These are phyloP conservation scores for Podosphaera fusca DNA, from an alignment of 2,329 filamentous ascomycete genomes.

Conservation along the genomic window DNA sequence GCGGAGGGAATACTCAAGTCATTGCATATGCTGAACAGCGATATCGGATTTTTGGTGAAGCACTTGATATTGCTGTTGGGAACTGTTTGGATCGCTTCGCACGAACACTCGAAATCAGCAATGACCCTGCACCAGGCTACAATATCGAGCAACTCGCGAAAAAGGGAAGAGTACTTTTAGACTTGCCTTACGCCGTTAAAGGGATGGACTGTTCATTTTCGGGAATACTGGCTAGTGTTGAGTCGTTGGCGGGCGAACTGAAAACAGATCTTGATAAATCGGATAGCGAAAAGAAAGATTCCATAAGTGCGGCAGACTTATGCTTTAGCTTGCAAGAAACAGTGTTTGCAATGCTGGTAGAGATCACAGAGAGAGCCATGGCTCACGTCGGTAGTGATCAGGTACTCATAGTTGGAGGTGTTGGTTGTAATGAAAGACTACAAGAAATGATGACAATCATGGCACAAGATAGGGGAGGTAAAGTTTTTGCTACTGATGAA, in stretches of 20 bases:
- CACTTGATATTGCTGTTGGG: constrained; percentile 88
- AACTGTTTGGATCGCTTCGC: constrained; percentile 96
- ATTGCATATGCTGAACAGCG: constrained; percentile 88
- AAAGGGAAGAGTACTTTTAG: constrained; percentile 46
- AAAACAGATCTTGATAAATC: constrained; percentile 22
- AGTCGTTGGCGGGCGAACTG: constrained; percentile 53
- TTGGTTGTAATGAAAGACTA: constrained; percentile 80
- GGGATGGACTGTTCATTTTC: constrained; percentile 97
- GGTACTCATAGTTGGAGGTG: constrained; percentile 85
- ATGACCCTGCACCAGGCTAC: constrained; percentile 90
- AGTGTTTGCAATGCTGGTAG: constrained; percentile 87
- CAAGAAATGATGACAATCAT: constrained; percentile 98
- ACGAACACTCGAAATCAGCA: constrained; percentile 70
- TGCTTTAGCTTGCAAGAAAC: constrained; percentile 94
- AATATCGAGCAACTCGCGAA: constrained; percentile 92
- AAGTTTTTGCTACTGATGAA: constrained; percentile 87
- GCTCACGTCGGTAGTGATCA: constrained; percentile 80
- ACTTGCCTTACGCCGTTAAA: constrained; percentile 88
- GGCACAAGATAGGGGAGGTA: constrained; percentile 71
- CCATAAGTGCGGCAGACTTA: constrained; percentile 58
- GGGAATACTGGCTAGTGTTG: constrained; percentile 67
- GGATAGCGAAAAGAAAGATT: constrained; percentile 26
- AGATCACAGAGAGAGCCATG: constrained; percentile 97
- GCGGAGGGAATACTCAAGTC: constrained; percentile 89
- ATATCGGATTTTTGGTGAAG: constrained; percentile 95